phyloP scores from a whole-genome alignment of 805 yeast genomes.

The Maudiozyma barnettii region DNA sequence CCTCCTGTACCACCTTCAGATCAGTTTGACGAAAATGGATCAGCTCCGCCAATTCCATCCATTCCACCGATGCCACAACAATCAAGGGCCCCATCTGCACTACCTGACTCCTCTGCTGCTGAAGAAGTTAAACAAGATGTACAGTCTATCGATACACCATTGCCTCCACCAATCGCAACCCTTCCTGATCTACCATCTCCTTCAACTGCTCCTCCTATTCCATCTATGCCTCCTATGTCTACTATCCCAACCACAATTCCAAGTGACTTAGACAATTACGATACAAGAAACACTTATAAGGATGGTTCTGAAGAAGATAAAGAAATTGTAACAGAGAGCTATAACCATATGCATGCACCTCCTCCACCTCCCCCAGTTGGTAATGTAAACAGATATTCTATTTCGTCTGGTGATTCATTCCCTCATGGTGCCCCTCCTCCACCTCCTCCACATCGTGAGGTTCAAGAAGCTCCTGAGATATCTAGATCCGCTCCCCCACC shows the following conservation, averaged over 20 bases:
- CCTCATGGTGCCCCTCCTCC: constrained; percentile 5
- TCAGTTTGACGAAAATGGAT: background rate
- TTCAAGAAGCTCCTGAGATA: constrained; percentile 6
- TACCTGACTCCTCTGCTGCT: background rate
- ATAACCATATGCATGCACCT: constrained; percentile 1
- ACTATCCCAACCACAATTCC: background rate
- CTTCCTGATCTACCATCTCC: constrained; percentile 1
- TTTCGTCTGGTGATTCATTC: constrained; percentile 2
- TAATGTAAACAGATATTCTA: background rate
- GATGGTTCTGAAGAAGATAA: background rate
- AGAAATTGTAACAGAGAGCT: background rate
- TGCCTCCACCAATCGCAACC: background rate
- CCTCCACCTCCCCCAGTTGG: background rate
- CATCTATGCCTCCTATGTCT: constrained; percentile 1
- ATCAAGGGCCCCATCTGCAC: background rate
- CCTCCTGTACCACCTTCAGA: constrained; percentile 3
- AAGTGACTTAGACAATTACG: background rate
- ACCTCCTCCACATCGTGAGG: constrained; percentile 1
- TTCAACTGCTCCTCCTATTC: background rate
- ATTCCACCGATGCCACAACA: background rate
- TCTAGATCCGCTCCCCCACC: constrained; percentile 6
- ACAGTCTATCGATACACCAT: background rate
- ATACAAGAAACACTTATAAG: too few relatives aligned
- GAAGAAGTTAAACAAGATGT: background rate
- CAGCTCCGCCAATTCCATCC: background rate